phyloP scores from a whole-genome alignment of 2,329 filamentous ascomycete genomes.

The Aspergillus clavatus region DNA sequence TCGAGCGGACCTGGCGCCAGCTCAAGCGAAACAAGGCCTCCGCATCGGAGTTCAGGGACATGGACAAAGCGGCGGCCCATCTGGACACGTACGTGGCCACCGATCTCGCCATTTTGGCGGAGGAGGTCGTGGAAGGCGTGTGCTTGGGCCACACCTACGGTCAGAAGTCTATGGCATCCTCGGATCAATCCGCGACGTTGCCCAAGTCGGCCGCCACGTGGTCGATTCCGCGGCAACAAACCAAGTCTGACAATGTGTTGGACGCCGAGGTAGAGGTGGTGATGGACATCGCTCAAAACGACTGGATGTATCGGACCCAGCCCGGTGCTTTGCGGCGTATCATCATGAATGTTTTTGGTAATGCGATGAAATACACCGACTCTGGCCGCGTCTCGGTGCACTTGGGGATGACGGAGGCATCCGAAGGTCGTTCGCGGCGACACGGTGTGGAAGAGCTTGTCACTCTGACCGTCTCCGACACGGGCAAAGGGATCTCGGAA shows the following conservation, averaged over 20 bases:
- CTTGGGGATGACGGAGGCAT: conserved; percentile 29
- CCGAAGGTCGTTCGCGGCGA: conserved; percentile 26
- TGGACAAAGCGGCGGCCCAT: conserved; percentile 30
- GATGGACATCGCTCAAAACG: conserved; percentile 47
- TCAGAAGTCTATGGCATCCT: conserved; percentile 24
- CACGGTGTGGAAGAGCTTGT: conserved; percentile 32
- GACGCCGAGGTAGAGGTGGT: conserved; percentile 43
- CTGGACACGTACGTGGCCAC: conserved; percentile 34
- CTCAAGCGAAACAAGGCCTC: conserved; percentile 26
- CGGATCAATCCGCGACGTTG: conserved; percentile 22
- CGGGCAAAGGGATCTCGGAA: conserved; percentile 60
- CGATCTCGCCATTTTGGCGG: conserved; percentile 45
- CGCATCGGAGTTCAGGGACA: conserved; percentile 23
- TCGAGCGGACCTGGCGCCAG: conserved; percentile 35
- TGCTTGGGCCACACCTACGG: conserved; percentile 46
- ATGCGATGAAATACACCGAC: conserved; percentile 59
- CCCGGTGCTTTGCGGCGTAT: conserved; percentile 52
- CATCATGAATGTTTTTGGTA: conserved; percentile 60
- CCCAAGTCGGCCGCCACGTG: conserved; percentile 8
- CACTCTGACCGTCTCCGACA: conserved; percentile 53
- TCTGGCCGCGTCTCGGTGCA: conserved; percentile 48
- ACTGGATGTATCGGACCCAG: conserved; percentile 54
- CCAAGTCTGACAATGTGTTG: conserved; percentile 5
- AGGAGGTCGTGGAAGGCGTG: conserved; percentile 54
- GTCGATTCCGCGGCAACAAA: not conserved